A percentile compares a stretch with the other conserved stretches of the same genome.
These are phyloP conservation scores for Phialophora tarda DNA, from an alignment of 2,329 filamentous ascomycete genomes.

Conservation along the genomic window DNA sequence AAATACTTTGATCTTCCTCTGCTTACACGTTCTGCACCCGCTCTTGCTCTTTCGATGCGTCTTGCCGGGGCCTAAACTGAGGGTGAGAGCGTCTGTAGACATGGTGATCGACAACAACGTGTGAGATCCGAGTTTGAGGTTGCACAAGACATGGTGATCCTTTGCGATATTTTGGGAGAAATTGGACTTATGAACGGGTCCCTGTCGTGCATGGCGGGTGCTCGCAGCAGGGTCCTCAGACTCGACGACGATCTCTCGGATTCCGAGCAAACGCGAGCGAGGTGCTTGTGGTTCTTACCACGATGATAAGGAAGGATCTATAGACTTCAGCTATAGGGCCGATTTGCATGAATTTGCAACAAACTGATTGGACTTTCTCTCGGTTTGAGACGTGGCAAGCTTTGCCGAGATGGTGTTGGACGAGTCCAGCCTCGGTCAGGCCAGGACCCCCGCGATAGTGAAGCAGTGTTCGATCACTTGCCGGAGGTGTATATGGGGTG, in stretches of 20 bases:
- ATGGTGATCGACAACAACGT: background rate
- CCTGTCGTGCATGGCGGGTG: background rate
- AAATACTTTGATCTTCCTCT: conserved; percentile 11
- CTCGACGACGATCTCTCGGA: background rate
- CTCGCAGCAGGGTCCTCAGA: background rate
- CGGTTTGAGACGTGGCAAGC: background rate
- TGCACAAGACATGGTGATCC: background rate
- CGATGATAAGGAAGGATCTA: background rate
- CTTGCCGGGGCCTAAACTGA: background rate
- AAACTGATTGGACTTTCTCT: background rate
- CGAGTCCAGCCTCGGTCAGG: background rate
- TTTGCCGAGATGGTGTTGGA: background rate
- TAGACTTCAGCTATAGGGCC: background rate
- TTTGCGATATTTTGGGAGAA: background rate
- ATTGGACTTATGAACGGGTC: no score
- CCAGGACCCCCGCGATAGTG: background rate
- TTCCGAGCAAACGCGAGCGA: conserved; percentile 10
- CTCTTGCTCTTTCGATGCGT: conserved; percentile 1
- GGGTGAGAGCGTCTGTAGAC: background rate
- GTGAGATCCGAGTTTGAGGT: background rate
- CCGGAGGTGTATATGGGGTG: background rate
- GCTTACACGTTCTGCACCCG: conserved; percentile 9
- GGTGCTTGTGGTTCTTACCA: background rate
- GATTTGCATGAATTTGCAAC: background rate
- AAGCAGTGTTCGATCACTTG: background rate